Percentiles rank a stretch among this genome's conserved stretches.
Conservation (phyloP, 129 eudicot genomes). For the Centaurea solstitialis region DNA sequence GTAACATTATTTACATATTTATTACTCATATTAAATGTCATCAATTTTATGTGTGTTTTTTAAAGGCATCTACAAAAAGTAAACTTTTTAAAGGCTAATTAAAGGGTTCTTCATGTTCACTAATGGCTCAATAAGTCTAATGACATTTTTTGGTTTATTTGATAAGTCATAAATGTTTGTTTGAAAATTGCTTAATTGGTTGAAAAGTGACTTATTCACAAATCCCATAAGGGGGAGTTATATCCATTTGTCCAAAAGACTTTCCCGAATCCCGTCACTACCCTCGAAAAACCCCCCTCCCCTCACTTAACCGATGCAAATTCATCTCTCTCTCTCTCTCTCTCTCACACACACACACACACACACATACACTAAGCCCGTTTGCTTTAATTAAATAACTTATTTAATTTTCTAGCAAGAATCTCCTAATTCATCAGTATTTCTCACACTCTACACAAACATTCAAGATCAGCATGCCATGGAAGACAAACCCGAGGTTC, state of each 20-base stretch:
- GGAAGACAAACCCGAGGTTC: constrained; percentile 53
- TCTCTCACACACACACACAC: too few species aligned
- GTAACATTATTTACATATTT: background rate
- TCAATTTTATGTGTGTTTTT: background rate
- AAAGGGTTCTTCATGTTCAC: too few species aligned
- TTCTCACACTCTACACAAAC: constrained; percentile 3
- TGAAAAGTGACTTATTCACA: background rate
- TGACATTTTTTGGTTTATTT: background rate
- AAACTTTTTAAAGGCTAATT: too few species aligned
- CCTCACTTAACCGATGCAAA: too few species aligned
- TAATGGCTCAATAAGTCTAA: background rate
- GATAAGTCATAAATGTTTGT: background rate
- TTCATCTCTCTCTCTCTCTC: background rate
- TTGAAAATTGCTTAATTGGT: background rate
- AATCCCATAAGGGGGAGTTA: background rate
- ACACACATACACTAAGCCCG: background rate
- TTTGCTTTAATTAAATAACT: background rate
- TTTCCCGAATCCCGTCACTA: background rate
- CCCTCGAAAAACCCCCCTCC: background rate
- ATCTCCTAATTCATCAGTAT: background rate
- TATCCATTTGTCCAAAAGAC: background rate
- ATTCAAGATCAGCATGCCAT: constrained; percentile 25
- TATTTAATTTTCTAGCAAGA: constrained; percentile 19
- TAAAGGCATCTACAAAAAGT: background rate
- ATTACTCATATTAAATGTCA: background rate